phyloP scores from a whole-genome alignment of 1,284 basidiomycete species.

The Leccinum olivaceoglutinosum region DNA sequence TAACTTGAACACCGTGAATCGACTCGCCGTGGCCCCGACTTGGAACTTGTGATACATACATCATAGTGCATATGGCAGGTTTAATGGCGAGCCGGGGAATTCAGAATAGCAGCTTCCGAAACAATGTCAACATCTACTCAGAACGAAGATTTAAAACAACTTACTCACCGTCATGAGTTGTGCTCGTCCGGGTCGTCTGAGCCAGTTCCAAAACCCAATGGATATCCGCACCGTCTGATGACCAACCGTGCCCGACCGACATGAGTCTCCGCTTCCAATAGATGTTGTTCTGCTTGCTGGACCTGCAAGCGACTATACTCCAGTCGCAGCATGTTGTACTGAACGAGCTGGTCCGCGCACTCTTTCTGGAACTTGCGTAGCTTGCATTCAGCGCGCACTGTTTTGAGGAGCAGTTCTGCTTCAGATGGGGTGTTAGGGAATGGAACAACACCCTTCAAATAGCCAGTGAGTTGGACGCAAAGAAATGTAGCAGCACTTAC shows the following conservation, averaged over 20 bases:
- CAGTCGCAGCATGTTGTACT: background rate
- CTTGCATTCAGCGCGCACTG: conserved; percentile 4
- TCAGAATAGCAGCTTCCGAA: too few relatives aligned
- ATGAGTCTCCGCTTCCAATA: conserved; percentile 1
- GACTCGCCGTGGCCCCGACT: too few relatives aligned
- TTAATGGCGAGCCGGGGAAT: too few relatives aligned
- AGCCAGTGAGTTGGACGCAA: background rate
- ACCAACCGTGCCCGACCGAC: background rate
- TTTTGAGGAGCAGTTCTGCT: conserved; percentile 1
- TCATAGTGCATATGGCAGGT: too few relatives aligned
- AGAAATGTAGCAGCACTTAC: background rate
- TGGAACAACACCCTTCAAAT: background rate
- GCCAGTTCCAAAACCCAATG: background rate
- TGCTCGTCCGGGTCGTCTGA: background rate
- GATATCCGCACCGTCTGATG: conserved; percentile 3
- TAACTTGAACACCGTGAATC: too few relatives aligned
- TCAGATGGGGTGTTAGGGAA: background rate
- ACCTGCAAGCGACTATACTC: conserved; percentile 6
- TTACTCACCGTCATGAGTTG: background rate
- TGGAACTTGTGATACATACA: too few relatives aligned
- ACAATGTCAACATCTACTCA: too few relatives aligned
- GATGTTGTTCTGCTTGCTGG: background rate
- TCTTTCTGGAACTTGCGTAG: conserved; percentile 2
- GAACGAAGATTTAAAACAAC: background rate
- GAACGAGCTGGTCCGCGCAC: conserved; percentile 1